Evolutionary conservation across 139 green algal species (phyloP), one percentile per base, ranked within the genome.

Genomic region (Chlamydomonas urium): DNA sequence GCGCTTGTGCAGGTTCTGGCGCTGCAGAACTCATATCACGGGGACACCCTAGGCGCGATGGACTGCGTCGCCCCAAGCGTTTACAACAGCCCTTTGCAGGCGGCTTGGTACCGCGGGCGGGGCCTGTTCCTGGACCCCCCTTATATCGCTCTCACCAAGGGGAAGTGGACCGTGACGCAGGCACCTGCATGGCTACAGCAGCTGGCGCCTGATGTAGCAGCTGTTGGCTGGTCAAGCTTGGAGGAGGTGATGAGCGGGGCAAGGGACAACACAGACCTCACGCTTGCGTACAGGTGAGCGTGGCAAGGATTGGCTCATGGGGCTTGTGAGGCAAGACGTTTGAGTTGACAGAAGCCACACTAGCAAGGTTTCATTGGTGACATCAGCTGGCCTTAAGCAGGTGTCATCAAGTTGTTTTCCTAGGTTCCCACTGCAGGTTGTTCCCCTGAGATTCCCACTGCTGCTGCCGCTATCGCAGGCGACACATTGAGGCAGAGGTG

Each of bases 1-100:
- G n/a, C n/a, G n/a, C n/a, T 33, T 42, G 8, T 57, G 33, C 75
- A 92, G 76, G 91, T 99, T 34, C 38, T 99, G 19, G 93, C 85
- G 0, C 83, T 98, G 32, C 69, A 79, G 6, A 88, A 92, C 61
- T 88, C 80, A 0, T 99, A 99, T 79, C 95, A 99, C 77, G 95
- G 95, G 10, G 95, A 99, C 83, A 99, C 95, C 0, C 83, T 98
- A 53, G 95, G 92, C 0, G 83, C 88, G 8, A 97, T 98, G 92
- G 91, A 96, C 73, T 88, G 86, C 5, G 83, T 89, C 17, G 78
- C 91, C 1, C 81, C 88, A 28, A 85, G 65, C 26, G 69, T 87
- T 5, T 98, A 92, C 85, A 97, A 97, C 69, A 86, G 81, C 32
- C 72, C 47, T 6, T 34, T 90, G 29, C 60, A 67, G 60, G 60